Evolutionary conservation across 371 early-diverging fungal species (phyloP), one percentile per base, ranked within the genome.

Genomic region (Mucor mucedo): DNA sequence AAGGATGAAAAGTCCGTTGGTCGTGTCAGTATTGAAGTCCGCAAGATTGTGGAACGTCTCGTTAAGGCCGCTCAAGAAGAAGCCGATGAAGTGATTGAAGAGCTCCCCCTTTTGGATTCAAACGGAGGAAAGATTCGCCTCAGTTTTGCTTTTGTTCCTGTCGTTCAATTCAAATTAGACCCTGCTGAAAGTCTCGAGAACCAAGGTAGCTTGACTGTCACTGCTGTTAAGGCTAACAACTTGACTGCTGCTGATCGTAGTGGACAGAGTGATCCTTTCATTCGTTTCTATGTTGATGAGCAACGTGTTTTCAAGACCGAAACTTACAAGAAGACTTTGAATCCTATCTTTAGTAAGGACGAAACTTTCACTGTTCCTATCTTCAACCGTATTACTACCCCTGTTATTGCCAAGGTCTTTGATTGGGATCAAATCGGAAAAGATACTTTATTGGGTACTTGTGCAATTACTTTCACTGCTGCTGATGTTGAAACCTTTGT

Each of bases 371-470:
- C 86, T 16, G 74, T 93, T 33, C 87, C 86, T 28, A 82, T 93
- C 52, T 69, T 79, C 61, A 62, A 84, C 29, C 84, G 87, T 66
- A 76, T 68, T 4, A 75, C 66, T 5, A 72, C 88, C 5, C 74
- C 73, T 42, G 72, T 93, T 55, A 66, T 76, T 9, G 80, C 88
- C 14, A 89, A 90, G 53, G 78, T 90, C 27, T 91, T 80, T 73
- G 94, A 93, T 73, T 93, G 94, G 94, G 92, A 93, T 62, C 89
- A 90, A 74, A 72, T 93, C 48, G 83, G 84, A 59, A 77, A 82
- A 39, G 82, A 87, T 64, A 84, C 83, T 42, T 77, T 83, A 30
- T 68, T 93, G 10, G 84, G 84, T 45, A 71, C 67, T 56, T 58
- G 65, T 13, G 57, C 62, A 6, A 73, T 77, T 16, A 57, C 78